Base-by-base conservation (phyloP, 192 early-diverging fungal genomes). In the Coemansia sp. region DNA sequence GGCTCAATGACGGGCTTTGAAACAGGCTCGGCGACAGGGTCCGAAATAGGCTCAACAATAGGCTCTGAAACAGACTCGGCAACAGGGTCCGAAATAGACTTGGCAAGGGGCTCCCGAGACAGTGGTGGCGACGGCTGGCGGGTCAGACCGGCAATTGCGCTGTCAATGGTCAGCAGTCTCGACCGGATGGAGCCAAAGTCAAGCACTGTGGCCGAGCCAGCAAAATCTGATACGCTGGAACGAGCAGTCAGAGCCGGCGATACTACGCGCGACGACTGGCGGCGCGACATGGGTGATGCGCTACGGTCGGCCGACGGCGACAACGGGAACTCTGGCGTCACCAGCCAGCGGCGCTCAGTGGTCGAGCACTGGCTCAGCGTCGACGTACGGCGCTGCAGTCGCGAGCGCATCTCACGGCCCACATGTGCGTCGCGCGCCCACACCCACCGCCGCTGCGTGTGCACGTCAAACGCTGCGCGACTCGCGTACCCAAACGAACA, bases 361-460 rank as follows among this genome's bases (percentile, higher is more conserved):
- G 76, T 79, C 23, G 76, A 73, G 61, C 76, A 79, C 67, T 79
- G 76, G 61, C 76, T 79, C 35, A 79, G 64, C 23, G 76, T 66
- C 37, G 76, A 79, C 13, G 71, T 62, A 14, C 76, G 66, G 4
- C 71, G 57, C 55, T 62, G 67, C 54, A 59, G 53, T 19, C 59
- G 50, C 47, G 41, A 51, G n/a, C 59, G 16, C 41, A 35, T 37
- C 52, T 54, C 53, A 14, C 57, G 53, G 45, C 37, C 48, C 61
- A 26, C 35, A 32, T 37, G 29, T 16, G 19, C 53, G 14, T 54
- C 53, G 8, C 32, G 19, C 10, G 57, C 57, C 74, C 74, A 76
- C 39, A 71, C 49, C 59, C 52, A 66, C 37, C 49, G 32, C 32
- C 47, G 55, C 59, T 52, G 63, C 14, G 51, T 26, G 4, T 24